Evolutionary conservation across 768 basidiomycete genomes (phyloP).

Genomic region (Crassisporium funariophilum): DNA sequence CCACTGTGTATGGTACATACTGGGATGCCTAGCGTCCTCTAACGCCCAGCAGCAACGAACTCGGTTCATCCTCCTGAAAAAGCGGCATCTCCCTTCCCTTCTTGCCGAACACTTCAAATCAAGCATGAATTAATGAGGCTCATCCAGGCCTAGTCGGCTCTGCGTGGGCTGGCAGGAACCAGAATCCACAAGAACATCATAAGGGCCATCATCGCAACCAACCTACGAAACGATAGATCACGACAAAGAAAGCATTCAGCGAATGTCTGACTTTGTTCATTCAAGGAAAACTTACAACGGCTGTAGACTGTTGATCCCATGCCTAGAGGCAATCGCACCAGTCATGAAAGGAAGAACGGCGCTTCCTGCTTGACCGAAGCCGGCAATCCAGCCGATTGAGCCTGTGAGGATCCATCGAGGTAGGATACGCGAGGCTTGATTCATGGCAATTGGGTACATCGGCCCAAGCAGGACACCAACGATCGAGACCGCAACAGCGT

Average conservation of each 20-base stretch:
- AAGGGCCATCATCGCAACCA: conserved; percentile 62
- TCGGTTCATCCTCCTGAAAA: too few species aligned
- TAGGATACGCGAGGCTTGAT: conserved; percentile 64
- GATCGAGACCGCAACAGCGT: conserved; percentile 64
- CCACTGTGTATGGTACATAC: too few species aligned
- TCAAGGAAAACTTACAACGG: conserved; percentile 50
- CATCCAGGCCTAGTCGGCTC: conserved; percentile 2
- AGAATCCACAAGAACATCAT: conserved; percentile 60
- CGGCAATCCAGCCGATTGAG: conserved; percentile 69
- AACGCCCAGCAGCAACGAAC: too few species aligned
- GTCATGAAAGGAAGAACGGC: conserved; percentile 75
- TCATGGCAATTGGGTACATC: conserved; percentile 76
- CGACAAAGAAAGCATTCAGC: background rate
- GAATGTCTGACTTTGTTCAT: background rate
- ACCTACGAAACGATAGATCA: conserved; percentile 30
- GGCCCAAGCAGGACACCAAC: conserved; percentile 75
- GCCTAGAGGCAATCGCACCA: conserved; percentile 63
- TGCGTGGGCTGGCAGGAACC: conserved; percentile 34
- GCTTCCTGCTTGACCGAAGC: conserved; percentile 70
- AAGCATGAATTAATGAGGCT: background rate
- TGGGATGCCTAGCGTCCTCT: too few species aligned
- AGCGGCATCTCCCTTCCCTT: too few species aligned
- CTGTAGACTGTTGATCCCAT: conserved; percentile 62
- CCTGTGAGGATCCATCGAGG: conserved; percentile 70
- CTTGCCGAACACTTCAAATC: too few species aligned